phyloP scores from a whole-genome alignment of 1,284 basidiomycete species.

The Cryptococcus sp. region DNA sequence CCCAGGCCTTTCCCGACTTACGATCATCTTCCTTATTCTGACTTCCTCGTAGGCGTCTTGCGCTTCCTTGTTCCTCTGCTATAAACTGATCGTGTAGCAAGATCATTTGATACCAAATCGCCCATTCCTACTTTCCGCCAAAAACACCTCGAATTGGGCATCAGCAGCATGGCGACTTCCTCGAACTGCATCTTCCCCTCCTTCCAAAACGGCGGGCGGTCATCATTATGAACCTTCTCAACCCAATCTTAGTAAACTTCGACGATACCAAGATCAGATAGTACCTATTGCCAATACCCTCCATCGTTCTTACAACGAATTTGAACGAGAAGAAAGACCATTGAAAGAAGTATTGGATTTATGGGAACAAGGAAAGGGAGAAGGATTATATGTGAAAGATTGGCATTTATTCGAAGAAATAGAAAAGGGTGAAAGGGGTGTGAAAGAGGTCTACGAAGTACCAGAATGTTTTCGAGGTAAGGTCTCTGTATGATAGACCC shows the following conservation, averaged over 20 bases:
- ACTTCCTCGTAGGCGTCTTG: constrained; percentile 18
- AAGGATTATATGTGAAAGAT: constrained; percentile 54
- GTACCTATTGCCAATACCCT: constrained; percentile 45
- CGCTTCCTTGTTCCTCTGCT: background rate
- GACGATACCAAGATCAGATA: constrained; percentile 32
- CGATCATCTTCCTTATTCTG: constrained; percentile 15
- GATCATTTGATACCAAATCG: constrained; percentile 39
- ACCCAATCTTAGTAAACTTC: constrained; percentile 25
- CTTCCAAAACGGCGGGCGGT: background rate
- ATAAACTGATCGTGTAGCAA: constrained; percentile 12
- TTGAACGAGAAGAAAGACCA: constrained; percentile 37
- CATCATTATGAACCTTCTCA: background rate
- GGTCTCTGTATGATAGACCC: constrained; percentile 1
- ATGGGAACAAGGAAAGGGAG: constrained; percentile 37
- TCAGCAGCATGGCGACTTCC: background rate
- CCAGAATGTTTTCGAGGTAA: constrained; percentile 48
- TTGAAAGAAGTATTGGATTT: constrained; percentile 45
- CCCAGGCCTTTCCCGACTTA: constrained; percentile 18
- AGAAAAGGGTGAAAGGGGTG: constrained; percentile 24
- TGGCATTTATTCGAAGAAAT: constrained; percentile 53
- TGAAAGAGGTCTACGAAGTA: constrained; percentile 48
- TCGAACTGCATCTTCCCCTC: background rate
- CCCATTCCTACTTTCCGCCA: constrained; percentile 34
- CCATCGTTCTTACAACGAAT: constrained; percentile 39
- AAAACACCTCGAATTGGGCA: constrained; percentile 25